Evolutionary conservation across 2,329 filamentous ascomycete species (phyloP), one percentile per base, ranked within the genome.

Genomic region (Sarocladium strictum): DNA sequence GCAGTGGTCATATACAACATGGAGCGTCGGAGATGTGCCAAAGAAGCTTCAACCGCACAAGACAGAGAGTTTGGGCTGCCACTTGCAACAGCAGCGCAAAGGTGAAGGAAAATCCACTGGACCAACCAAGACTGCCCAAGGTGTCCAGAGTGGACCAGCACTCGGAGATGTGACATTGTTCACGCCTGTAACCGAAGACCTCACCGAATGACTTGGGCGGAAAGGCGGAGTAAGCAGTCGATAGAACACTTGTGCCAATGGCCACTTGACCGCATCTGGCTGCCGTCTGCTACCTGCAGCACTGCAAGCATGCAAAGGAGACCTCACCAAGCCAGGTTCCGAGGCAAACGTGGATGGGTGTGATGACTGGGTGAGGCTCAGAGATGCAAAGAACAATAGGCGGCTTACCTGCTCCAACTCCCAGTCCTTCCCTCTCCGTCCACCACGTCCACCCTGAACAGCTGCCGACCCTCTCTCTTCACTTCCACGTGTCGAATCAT

Each of bases 371-470:
- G 45, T n/a, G 43, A 53, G 14, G 45, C 21, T 57, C 54, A 55
- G 45, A 54, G n/a, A n/a, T n/a, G n/a, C 60, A 56, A 50, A 56
- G 53, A 49, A 58, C 53, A 57, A 59, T 57, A 53, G 26, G 27
- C 58, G 58, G 43, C 81, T 79, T 67, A 91, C 89, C 77, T 86
- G 86, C 67, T 95, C 90, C 53, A 94, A 79, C 58, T 95, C 90
- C 68, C 86, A 89, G 64, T 95, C 90, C 57, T 90, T 82, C 57
- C 85, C 83, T 61, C 90, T 78, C 68, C 90, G 84, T 51, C 86
- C 86, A 17, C 87, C 87, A 57, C 89, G 77, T 11, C 79, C 78
- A 58, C 83, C 82, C 58, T 80, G 77, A 53, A 83, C 78, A 47
- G 80, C 77, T 50, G 80, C 65, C 29, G 83, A 83, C 56, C 84